These are phyloP conservation scores for Populus nigra DNA, from an alignment of 345 rosid species.

Conservation along the genomic window DNA sequence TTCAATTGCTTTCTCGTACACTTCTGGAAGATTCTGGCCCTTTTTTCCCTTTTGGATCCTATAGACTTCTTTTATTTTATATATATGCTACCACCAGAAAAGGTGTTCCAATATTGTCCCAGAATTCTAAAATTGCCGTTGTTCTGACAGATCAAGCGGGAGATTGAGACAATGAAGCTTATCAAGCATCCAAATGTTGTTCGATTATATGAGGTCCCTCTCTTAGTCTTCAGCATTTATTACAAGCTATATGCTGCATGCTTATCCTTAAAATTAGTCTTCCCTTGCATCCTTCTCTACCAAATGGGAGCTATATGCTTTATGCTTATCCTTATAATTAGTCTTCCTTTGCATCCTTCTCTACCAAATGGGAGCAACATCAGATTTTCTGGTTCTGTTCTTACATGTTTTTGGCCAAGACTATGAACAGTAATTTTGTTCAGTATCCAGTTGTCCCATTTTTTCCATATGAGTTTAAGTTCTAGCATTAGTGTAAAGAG, in stretches of 20 bases:
- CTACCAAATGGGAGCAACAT: background rate
- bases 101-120: background rate
- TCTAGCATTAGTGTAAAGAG: background rate
- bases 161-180: conserved; percentile 88
- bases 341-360: conserved; percentile 1
- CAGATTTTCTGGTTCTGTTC: background rate
- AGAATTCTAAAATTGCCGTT: conserved; percentile 17
- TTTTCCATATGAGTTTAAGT: background rate
- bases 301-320: background rate
- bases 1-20: background rate
- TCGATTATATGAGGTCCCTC: conserved; percentile 65
- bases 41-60: background rate
- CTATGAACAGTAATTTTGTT: background rate
- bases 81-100: background rate
- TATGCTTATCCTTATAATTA: background rate
- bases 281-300: background rate
- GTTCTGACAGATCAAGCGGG: conserved; percentile 73
- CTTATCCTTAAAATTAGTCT: background rate
- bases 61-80: background rate
- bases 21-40: background rate
- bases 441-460: background rate
- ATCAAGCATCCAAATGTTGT: conserved; percentile 95
- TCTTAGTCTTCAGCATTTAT: conserved; percentile 20
- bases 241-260: background rate
- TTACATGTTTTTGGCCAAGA: background rate